Percentiles rank a stretch among this genome's conserved stretches.
phyloP scores from a whole-genome alignment of 805 yeast species.

The Tetrapisispora pingtungensis region DNA sequence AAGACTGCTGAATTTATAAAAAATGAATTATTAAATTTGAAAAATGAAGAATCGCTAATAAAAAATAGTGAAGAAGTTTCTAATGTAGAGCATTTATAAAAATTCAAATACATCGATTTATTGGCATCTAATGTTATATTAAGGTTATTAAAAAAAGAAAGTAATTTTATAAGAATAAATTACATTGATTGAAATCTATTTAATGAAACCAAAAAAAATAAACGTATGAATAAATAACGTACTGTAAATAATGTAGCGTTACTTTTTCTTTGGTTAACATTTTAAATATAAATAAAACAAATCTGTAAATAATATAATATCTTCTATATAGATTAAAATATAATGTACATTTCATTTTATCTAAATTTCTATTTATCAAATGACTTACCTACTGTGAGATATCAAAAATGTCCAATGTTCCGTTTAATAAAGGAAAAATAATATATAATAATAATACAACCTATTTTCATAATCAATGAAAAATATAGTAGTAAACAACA shows the following conservation, averaged over 20 bases:
- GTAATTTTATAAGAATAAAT: not conserved
- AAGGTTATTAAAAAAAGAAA: not conserved
- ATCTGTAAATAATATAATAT: constrained; percentile 2
- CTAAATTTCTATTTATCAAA: not conserved
- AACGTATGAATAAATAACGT: not conserved
- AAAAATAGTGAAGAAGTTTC: constrained; percentile 10
- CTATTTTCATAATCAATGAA: not conserved
- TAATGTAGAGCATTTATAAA: not conserved
- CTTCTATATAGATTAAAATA: not conserved
- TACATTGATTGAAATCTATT: not conserved
- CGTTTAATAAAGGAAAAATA: not conserved
- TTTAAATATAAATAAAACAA: not conserved
- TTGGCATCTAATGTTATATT: not conserved
- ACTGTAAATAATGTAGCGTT: constrained; percentile 2
- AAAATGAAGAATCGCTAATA: constrained; percentile 10
- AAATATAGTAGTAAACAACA: not conserved
- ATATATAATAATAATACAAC: constrained; percentile 1
- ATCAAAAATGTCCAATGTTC: not conserved
- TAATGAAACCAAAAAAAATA: not conserved
- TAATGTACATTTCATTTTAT: not conserved
- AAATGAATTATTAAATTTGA: constrained; percentile 36
- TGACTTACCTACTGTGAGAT: not conserved
- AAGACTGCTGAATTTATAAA: constrained; percentile 50
- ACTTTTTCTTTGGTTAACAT: not conserved
- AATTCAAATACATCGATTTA: not conserved